Base-by-base conservation (phyloP, 192 early-diverging fungal genomes). In the Entophlyctis luteolus region DNA sequence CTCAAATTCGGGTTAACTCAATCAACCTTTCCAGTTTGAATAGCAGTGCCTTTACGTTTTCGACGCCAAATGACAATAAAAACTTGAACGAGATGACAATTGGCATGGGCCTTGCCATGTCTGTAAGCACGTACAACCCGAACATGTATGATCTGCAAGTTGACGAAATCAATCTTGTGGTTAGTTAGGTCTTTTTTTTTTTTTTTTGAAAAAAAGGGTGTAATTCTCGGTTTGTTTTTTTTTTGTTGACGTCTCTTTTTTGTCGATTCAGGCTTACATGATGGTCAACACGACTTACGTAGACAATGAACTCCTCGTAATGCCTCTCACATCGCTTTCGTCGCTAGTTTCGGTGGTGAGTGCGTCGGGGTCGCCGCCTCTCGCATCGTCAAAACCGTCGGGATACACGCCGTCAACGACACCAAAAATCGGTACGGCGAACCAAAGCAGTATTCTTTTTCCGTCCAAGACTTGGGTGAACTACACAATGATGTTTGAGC, bases 11-110 rank as follows among this genome's bases (percentile, higher is more conserved):
- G 36, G 67, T 68, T 4, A 46, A 32, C 32, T 45, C 54, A 16
- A 68, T 68, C 67, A 59, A 58, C 42, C 29, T 58, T 45, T 16
- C 14, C 14, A 59, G 31, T 34, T 5, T 68, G 32, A 45, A 29
- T 35, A 37, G 20, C 23, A 35, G 28, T 58, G 68, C 68, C 10
- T 70, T 50, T 59, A 49, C 29, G 2, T 70, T 70, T 49, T 62
- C 14, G 10, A 36, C 34, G 28, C 59, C 59, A 4, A 6, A 48
- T 22, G 6, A 60, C 45, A 29, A 59, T 20, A 27, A 36, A 14
- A 70, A 70, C 68, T 53, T 60, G 47, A 60, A 70, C 35, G 35
- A 60, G 23, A 47, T 70, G 45, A 29, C 32, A 14, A 60, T 70
- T 36, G 10, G 14, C 4, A 34, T 70, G 14, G 22, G 22, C 16